These are phyloP conservation scores for Cystoisospora suis DNA, from an alignment of 169 alveolate species.

Conservation along the genomic window DNA sequence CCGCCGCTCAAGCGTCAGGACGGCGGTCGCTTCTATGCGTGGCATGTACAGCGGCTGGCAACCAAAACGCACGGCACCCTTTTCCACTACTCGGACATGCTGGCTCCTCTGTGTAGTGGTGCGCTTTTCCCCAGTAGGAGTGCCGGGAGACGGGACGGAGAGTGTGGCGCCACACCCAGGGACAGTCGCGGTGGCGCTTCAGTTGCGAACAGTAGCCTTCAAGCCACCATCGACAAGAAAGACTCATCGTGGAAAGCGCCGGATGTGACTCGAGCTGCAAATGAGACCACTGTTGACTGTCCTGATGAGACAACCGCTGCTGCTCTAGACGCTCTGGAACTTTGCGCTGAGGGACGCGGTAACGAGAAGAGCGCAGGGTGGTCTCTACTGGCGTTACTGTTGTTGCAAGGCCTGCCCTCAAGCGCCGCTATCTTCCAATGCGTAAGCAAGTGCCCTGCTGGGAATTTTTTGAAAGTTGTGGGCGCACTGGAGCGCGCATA, in stretches of 20 bases:
- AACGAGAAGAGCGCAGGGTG: conserved; percentile 39
- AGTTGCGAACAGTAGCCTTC: neutral
- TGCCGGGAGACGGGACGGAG: neutral
- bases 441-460: conserved; percentile 46
- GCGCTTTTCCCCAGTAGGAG: neutral
- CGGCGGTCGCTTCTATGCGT: conserved; percentile 30
- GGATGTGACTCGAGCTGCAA: neutral
- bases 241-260: neutral
- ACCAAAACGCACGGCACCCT: conserved; percentile 40
- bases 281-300: neutral
- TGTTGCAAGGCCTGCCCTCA: conserved; percentile 5
- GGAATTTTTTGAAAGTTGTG: conserved; percentile 22
- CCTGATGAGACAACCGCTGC: conserved; percentile 18
- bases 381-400: conserved; percentile 23
- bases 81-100: conserved; percentile 35
- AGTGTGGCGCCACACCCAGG: neutral
- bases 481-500: conserved; percentile 45
- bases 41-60: conserved; percentile 50
- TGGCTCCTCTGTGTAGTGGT: conserved; percentile 33
- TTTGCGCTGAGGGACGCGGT: conserved; percentile 34
- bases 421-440: conserved; percentile 5
- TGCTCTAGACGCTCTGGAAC: conserved; percentile 6
- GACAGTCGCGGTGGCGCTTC: neutral
- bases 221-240: neutral
- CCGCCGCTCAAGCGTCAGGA: conserved; percentile 49